These are phyloP conservation scores for Leccinum subspadiceum DNA, from an alignment of 1,284 basidiomycete species.

Conservation along the genomic window DNA sequence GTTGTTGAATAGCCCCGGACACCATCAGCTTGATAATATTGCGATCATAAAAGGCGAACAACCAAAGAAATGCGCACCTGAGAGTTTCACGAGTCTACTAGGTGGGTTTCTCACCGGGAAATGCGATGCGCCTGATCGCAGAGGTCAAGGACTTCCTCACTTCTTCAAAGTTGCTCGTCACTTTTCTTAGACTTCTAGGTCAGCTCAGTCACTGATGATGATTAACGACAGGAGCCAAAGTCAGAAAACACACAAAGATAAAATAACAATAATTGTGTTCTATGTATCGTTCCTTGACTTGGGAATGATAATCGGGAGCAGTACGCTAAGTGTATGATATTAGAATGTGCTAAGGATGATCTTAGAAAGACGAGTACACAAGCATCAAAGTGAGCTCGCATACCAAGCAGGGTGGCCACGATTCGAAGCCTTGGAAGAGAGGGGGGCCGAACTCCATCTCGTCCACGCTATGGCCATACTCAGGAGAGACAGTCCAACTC, in stretches of 20 bases:
- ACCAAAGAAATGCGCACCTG: neutral
- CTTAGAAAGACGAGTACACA: neutral
- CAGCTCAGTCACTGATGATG: neutral
- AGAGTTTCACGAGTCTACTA: too few relatives aligned
- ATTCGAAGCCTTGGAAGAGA: neutral
- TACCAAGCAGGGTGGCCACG: neutral
- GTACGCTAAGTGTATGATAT: neutral
- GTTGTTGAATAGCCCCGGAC: too few relatives aligned
- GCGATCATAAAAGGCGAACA: neutral
- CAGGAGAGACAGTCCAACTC: slow-evolving; percentile 35
- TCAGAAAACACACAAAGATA: neutral
- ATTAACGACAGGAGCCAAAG: neutral
- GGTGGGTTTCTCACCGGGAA: too few relatives aligned
- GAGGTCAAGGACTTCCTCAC: neutral
- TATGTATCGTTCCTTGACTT: neutral
- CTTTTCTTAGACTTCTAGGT: too few relatives aligned
- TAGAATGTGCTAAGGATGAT: neutral
- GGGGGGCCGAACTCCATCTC: neutral
- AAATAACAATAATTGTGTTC: neutral
- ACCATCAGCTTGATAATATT: neutral
- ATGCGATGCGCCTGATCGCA: neutral
- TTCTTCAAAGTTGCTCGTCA: too few relatives aligned
- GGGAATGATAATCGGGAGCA: neutral
- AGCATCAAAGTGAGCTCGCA: neutral
- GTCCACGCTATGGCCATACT: slow-evolving; percentile 1